These are phyloP conservation scores for Fomitopsis serialis DNA, from an alignment of 768 basidiomycete genomes.

Conservation along the genomic window DNA sequence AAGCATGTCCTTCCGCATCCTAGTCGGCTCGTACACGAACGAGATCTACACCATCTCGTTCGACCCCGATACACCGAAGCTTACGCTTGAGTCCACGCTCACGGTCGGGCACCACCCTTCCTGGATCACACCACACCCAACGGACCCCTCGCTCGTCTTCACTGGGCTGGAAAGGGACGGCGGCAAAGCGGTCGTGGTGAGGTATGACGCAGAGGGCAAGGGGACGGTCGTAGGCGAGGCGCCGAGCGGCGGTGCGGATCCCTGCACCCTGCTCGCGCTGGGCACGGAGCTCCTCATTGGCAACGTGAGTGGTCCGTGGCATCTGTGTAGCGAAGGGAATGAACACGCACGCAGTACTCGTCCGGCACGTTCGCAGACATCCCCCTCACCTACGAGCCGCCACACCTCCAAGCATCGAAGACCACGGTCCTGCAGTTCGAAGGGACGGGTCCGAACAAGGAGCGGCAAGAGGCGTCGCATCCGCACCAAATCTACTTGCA, in stretches of 20 bases:
- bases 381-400: slow-evolving; percentile 44
- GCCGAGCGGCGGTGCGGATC: slow-evolving; percentile 52
- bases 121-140: slow-evolving; percentile 66
- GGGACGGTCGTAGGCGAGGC: slow-evolving; percentile 44
- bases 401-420: slow-evolving; percentile 35
- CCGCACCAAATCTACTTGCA: slow-evolving; percentile 68
- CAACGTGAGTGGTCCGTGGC: slow-evolving; percentile 51
- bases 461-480: slow-evolving; percentile 68
- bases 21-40: slow-evolving; percentile 63
- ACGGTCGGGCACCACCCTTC: slow-evolving; percentile 62
- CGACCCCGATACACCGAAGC: slow-evolving; percentile 40
- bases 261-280: slow-evolving; percentile 58
- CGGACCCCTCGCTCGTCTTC: slow-evolving; percentile 53
- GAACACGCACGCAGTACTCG: slow-evolving; percentile 48
- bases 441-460: slow-evolving; percentile 56
- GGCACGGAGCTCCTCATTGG: slow-evolving; percentile 57
- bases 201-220: slow-evolving; percentile 47
- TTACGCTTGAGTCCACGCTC: slow-evolving; percentile 41
- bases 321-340: neutral
- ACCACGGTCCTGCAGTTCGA: slow-evolving; percentile 37
- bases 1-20: slow-evolving; percentile 33
- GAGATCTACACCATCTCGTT: slow-evolving; percentile 61
- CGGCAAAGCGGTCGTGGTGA: slow-evolving; percentile 59
- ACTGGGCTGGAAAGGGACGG: slow-evolving; percentile 61
- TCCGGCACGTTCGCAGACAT: slow-evolving; percentile 54